Base-by-base conservation (phyloP, 176 grass and related monocot species). In the Lolium perenne region DNA sequence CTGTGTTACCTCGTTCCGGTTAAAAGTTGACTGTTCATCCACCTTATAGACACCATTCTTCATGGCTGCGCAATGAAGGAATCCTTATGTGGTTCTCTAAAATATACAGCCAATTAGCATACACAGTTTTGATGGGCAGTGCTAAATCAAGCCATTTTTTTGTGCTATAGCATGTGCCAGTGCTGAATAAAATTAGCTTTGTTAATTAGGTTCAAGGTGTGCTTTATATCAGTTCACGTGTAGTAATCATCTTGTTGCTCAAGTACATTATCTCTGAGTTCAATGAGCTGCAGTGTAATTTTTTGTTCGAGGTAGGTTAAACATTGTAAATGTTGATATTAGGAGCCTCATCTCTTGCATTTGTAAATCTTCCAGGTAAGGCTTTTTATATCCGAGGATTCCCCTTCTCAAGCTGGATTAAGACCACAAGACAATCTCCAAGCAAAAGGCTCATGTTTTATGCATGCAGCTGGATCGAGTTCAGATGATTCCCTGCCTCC, bases 401-500 rank as follows among this genome's bases (percentile, higher is more conserved):
- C 97, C 38, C 97, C 97, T 65, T 86, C 84, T 74, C 87, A 94
- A 70, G 93, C 92, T 69, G 92, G 94, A 76, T 81, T 93, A 74
- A 90, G 92, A 79, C 53, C 90, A 7, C 94, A 99, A 86, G 92
- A 96, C 80, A 88, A 96, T 91, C 97, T 99, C 69, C 94, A 99
- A 86, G 91, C 94, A 89, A 99, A 99, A 90, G 90, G 90, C 67
- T 93, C 97, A 85, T 99, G 88, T 87, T 87, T 94, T 73, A 75
- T 85, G 78, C 93, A 95, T 88, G 86, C 93, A 80, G 59, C 90
- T 64, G 85, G 92, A 47, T 82, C 83, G 45, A 63, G 74, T 67
- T 90, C 88, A 9, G 97, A 99, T 89, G 97, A 99, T 89, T 99
- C 90, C 17, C 58, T 96, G 54, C 97, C 97, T 46, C 97, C 97